A percentile compares a stretch with the other conserved stretches of the same genome.
Evolutionary conservation across 1,284 basidiomycete genomes (phyloP).

Genomic region (Agroathelia rolfsii): DNA sequence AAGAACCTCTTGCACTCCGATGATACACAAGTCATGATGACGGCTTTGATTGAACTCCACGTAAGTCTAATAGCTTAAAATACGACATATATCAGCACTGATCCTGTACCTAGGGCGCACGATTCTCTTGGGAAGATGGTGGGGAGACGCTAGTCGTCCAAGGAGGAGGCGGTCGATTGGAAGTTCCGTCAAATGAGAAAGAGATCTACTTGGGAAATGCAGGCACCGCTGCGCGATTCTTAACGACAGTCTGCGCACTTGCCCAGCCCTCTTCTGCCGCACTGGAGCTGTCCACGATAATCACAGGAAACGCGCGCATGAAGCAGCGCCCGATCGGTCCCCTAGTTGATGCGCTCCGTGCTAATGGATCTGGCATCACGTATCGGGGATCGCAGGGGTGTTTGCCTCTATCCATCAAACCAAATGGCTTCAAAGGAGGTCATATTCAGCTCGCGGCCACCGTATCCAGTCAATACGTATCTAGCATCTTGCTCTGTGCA

Average conservation of each 20-base stretch:
- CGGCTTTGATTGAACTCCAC: slow-evolving; percentile 80
- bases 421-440: slow-evolving; percentile 79
- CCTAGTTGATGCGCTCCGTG: slow-evolving; percentile 83
- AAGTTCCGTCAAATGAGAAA: slow-evolving; percentile 68
- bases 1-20: slow-evolving; percentile 93
- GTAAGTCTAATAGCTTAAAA: slow-evolving; percentile 27
- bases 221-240: slow-evolving; percentile 95
- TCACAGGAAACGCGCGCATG: slow-evolving; percentile 98
- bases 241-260: slow-evolving; percentile 91
- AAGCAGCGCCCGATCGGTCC: slow-evolving; percentile 95
- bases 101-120: slow-evolving; percentile 57
- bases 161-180: slow-evolving; percentile 78
- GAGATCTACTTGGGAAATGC: slow-evolving; percentile 96
- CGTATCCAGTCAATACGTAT: slow-evolving; percentile 97
- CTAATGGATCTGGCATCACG: slow-evolving; percentile 74
- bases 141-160: slow-evolving; percentile 90
- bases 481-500: slow-evolving; percentile 91
- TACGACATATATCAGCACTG: slow-evolving; percentile 11
- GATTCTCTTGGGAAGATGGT: slow-evolving; percentile 84
- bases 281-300: slow-evolving; percentile 49
- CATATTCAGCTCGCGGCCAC: slow-evolving; percentile 85
- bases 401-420: slow-evolving; percentile 80
- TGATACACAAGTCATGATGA: slow-evolving; percentile 99
- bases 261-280: slow-evolving; percentile 43
- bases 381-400: slow-evolving; percentile 80